Percentiles rank a stretch among this genome's conserved stretches.
Evolutionary conservation across 495 filamentous ascomycete genomes (phyloP).

Genomic region (Penicillium canescens): DNA sequence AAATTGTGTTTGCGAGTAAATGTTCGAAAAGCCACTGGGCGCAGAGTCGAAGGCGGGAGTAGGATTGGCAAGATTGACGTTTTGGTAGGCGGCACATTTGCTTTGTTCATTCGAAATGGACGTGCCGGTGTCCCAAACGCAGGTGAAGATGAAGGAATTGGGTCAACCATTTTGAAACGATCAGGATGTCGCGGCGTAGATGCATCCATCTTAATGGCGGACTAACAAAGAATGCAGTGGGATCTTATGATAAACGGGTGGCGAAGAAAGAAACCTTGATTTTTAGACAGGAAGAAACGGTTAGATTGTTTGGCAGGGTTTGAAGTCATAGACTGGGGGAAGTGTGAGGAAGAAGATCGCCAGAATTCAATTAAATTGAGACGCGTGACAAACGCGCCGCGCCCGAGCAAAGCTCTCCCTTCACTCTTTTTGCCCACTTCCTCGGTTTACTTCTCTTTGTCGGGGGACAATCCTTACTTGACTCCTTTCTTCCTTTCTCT

Average conservation of each 20-base stretch:
- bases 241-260: background rate
- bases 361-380: conserved; percentile 9
- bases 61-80: conserved; percentile 83
- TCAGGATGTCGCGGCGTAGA: conserved; percentile 29
- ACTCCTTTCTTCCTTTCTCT: background rate
- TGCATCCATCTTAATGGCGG: conserved; percentile 21
- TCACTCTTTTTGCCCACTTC: background rate
- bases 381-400: conserved; percentile 25
- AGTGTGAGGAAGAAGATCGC: conserved; percentile 3
- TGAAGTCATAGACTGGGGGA: background rate
- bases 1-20: conserved; percentile 98
- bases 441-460: background rate
- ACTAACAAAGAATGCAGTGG: background rate
- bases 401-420: background rate
- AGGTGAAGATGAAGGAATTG: conserved; percentile 83
- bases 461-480: background rate
- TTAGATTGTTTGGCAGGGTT: background rate
- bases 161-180: conserved; percentile 44
- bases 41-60: conserved; percentile 80
- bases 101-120: conserved; percentile 54
- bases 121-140: conserved; percentile 83
- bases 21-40: conserved; percentile 90
- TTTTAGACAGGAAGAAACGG: background rate
- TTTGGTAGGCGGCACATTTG: conserved; percentile 52
- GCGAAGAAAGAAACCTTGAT: background rate